Percentiles rank a stretch among this genome's conserved stretches.
phyloP scores from a whole-genome alignment of 2,329 filamentous ascomycete genomes.

The Ceratocystis lukuohia region DNA sequence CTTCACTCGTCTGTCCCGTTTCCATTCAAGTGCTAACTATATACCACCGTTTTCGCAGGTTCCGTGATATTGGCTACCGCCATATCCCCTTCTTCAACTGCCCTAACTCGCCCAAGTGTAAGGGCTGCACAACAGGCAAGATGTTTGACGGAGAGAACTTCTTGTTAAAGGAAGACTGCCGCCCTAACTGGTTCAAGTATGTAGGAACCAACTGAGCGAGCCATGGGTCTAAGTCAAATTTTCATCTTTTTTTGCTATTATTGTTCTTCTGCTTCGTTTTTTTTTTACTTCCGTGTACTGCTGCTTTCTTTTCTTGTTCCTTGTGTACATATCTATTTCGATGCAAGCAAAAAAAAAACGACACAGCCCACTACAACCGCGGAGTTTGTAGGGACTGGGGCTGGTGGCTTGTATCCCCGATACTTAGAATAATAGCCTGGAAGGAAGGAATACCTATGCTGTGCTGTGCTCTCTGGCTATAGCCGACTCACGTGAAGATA shows the following conservation, averaged over 20 bases:
- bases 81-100: conserved; percentile 99
- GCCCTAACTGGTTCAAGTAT: conserved; percentile 95
- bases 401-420: too few relatives aligned
- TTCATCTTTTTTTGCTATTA: conserved; percentile 1
- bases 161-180: conserved; percentile 81
- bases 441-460: too few relatives aligned
- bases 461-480: too few relatives aligned
- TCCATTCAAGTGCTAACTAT: conserved; percentile 17
- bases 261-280: not conserved
- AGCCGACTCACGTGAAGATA: too few relatives aligned
- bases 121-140: conserved; percentile 69
- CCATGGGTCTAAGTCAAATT: not conserved
- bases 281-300: not conserved
- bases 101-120: conserved; percentile 89
- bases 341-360: not conserved
- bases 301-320: not conserved
- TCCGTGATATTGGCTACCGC: conserved; percentile 97
- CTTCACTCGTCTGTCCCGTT: not conserved
- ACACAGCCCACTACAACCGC: not conserved
- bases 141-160: conserved; percentile 81
- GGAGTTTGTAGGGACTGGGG: not conserved
- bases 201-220: conserved; percentile 56
- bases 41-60: conserved; percentile 43
- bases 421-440: too few relatives aligned
- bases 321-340: not conserved